Evolutionary conservation across 805 yeast genomes (phyloP).

Genomic region (Candida sphagnicola): DNA sequence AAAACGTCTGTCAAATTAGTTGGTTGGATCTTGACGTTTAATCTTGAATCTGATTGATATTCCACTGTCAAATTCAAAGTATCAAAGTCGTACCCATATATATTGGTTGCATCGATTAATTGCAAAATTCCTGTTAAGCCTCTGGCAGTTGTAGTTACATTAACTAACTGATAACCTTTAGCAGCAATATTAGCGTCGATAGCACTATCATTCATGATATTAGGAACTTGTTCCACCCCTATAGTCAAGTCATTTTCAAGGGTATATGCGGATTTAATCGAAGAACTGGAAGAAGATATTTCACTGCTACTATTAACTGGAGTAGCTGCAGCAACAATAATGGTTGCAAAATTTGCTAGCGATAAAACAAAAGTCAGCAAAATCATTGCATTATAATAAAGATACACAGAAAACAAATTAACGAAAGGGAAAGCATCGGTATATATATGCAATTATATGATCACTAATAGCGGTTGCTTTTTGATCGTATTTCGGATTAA

Average conservation of each 20-base stretch:
- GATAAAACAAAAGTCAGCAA: neutral
- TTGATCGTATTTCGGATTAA: too few relatives aligned
- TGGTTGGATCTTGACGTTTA: constrained; percentile 19
- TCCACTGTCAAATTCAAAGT: constrained; percentile 16
- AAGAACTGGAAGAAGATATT: neutral
- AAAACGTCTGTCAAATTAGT: constrained; percentile 16
- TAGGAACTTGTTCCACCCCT: constrained; percentile 16
- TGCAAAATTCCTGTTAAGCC: constrained; percentile 14
- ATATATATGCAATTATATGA: too few relatives aligned
- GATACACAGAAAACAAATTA: too few relatives aligned
- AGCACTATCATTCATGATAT: constrained; percentile 15
- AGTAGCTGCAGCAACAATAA: neutral
- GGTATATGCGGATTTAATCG: constrained; percentile 2
- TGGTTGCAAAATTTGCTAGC: neutral
- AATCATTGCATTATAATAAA: too few relatives aligned
- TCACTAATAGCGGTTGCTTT: too few relatives aligned
- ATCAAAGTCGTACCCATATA: constrained; percentile 22
- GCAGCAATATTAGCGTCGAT: constrained; percentile 19
- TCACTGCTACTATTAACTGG: neutral
- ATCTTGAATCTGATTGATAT: constrained; percentile 13
- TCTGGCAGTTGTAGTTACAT: constrained; percentile 7
- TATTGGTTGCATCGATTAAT: constrained; percentile 15
- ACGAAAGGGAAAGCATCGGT: neutral
- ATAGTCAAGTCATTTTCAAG: constrained; percentile 6
- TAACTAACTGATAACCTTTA: constrained; percentile 15